phyloP scores from a whole-genome alignment of 805 yeast genomes.

The Middelhovenomyces tepae region DNA sequence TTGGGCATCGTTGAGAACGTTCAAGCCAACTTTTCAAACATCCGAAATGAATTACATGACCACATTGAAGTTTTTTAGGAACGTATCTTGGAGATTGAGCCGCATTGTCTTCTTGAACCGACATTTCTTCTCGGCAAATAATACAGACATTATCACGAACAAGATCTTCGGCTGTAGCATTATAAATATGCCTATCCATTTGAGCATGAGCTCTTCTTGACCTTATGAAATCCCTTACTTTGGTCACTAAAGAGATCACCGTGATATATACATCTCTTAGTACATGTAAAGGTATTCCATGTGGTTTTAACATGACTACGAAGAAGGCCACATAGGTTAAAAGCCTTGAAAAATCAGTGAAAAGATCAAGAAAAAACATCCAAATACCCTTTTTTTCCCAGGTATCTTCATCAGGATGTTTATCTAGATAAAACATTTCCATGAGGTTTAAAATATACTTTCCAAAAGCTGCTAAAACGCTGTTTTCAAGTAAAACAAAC shows the following conservation, averaged over 20 bases:
- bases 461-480: constrained; percentile 37
- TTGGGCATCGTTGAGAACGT: constrained; percentile 87
- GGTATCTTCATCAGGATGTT: constrained; percentile 46
- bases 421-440: constrained; percentile 44
- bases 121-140: constrained; percentile 88
- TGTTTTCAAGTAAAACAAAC: constrained; percentile 54
- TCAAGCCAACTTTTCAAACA: constrained; percentile 91
- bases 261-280: constrained; percentile 42
- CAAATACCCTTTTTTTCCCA: constrained; percentile 67
- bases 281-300: constrained; percentile 38
- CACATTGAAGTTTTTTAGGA: constrained; percentile 76
- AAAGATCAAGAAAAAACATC: constrained; percentile 45
- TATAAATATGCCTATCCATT: constrained; percentile 52
- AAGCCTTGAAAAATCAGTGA: constrained; percentile 41
- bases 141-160: constrained; percentile 61
- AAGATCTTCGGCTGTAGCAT: constrained; percentile 57
- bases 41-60: constrained; percentile 81
- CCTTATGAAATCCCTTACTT: constrained; percentile 22
- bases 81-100: constrained; percentile 32
- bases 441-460: constrained; percentile 43
- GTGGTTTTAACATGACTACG: constrained; percentile 37
- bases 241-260: constrained; percentile 20
- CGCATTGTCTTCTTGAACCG: constrained; percentile 34
- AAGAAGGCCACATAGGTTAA: constrained; percentile 39
- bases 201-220: constrained; percentile 38